Evolutionary conservation across 1,284 basidiomycete genomes (phyloP).

Genomic region (Neolentinus lepideus): DNA sequence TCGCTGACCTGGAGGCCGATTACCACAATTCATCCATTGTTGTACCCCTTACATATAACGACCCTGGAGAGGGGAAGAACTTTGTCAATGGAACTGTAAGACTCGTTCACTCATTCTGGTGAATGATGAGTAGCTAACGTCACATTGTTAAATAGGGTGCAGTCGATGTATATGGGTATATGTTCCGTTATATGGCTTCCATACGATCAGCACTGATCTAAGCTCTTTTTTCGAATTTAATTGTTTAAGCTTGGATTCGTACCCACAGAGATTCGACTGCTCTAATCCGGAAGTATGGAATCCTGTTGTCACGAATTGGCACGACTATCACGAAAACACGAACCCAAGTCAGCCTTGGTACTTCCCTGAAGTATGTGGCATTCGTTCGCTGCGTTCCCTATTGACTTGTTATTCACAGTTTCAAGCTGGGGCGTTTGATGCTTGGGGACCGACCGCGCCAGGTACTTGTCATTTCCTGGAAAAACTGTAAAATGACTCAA

Average conservation of each 20-base stretch:
- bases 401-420: slow-evolving; percentile 28
- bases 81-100: slow-evolving; percentile 61
- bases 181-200: neutral
- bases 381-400: neutral
- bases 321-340: slow-evolving; percentile 40
- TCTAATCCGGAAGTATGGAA: slow-evolving; percentile 56
- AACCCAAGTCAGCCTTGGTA: slow-evolving; percentile 60
- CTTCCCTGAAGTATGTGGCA: slow-evolving; percentile 38
- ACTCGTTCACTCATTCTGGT: neutral
- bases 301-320: slow-evolving; percentile 48
- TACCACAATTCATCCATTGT: slow-evolving; percentile 53
- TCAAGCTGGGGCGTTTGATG: slow-evolving; percentile 68
- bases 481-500: slow-evolving; percentile 2
- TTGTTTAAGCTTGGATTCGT: slow-evolving; percentile 43
- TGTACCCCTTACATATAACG: slow-evolving; percentile 70
- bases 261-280: slow-evolving; percentile 72
- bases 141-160: slow-evolving; percentile 25
- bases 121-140: neutral
- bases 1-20: slow-evolving; percentile 50
- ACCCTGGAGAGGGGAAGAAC: slow-evolving; percentile 48
- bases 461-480: slow-evolving; percentile 24
- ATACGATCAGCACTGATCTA: neutral
- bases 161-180: slow-evolving; percentile 47
- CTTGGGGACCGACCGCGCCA: slow-evolving; percentile 63
- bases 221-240: neutral